Base-by-base conservation (phyloP, 2,329 filamentous ascomycete genomes). In the Tolypocladium tropicale region DNA sequence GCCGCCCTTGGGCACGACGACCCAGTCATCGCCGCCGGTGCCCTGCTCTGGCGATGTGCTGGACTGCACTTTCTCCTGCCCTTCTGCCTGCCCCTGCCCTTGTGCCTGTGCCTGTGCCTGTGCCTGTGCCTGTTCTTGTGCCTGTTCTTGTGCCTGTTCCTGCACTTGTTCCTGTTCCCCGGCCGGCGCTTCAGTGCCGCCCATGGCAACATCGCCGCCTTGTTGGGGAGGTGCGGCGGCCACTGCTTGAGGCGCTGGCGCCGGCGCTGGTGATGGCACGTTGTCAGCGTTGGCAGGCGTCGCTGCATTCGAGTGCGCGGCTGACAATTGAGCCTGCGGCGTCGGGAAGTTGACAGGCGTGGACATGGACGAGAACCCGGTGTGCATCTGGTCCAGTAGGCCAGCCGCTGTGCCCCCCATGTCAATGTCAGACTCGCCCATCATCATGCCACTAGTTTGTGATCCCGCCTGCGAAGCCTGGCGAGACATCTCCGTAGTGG, bases 371-470 rank as follows among this genome's bases (percentile, higher is more conserved):
- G 82, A 83, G 53, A 82, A 77, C 30, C 79, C 83, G 18, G 79
- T 80, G 59, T 86, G 82, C 74, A 86, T 87, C 69, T 87, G 83
- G 61, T 88, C 85, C 6, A 89, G 74, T n/a, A 86, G 71, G 55
- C 79, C 82, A 25, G 83, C 81, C 18, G 81, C 83, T 18, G 82
- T 84, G 58, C 78, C 81, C 25, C 80, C 82, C 82, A 86, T 85
- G 58, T 85, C 82, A 53, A 84, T 76, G 63, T 86, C 83, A 11
- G 78, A 77, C 60, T 85, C 81, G n/a, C 77, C 79, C 54, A 80
- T 72, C 71, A 82, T 72, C 43, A 80, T 72, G 6, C 76, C 79
- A 61, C 79, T 81, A 51, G 77, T 74, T 58, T 81, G 79, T 21
- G 82, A 84, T 25, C 76, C 80, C 28, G 78, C 70, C 18, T 80